phyloP scores from a whole-genome alignment of 257 asterid species.

The Solanum lycopersicoides region DNA sequence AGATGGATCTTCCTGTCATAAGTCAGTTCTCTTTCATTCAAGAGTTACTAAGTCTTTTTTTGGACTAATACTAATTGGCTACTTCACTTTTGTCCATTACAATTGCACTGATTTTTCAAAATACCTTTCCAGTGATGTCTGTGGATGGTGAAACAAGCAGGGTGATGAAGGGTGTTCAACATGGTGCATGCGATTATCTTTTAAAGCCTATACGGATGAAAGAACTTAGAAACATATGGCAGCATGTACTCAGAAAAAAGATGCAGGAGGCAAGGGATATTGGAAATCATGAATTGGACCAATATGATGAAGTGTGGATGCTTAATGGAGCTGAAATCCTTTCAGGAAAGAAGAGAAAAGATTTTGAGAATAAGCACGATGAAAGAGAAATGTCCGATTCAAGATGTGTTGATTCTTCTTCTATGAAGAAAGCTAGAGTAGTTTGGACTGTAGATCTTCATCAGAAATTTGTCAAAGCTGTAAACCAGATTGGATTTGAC shows the following conservation, averaged over 20 bases:
- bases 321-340: slow-evolving; percentile 30
- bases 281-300: slow-evolving; percentile 32
- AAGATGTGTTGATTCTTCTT: slow-evolving; percentile 27
- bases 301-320: slow-evolving; percentile 36
- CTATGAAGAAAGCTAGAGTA: slow-evolving; percentile 69
- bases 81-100: not conserved
- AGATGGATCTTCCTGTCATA: slow-evolving; percentile 95
- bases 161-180: slow-evolving; percentile 78
- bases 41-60: not conserved
- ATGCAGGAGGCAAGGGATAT: slow-evolving; percentile 41
- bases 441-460: slow-evolving; percentile 71
- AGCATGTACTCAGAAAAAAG: slow-evolving; percentile 63
- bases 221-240: slow-evolving; percentile 84
- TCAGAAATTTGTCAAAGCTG: slow-evolving; percentile 60
- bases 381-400: slow-evolving; percentile 18
- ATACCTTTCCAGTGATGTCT: slow-evolving; percentile 56
- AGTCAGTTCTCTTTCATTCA: slow-evolving; percentile 32
- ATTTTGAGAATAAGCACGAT: slow-evolving; percentile 33
- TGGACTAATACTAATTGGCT: not conserved
- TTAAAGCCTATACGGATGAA: slow-evolving; percentile 67
- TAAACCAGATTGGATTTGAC: slow-evolving; percentile 47
- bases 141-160: slow-evolving; percentile 67
- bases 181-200: slow-evolving; percentile 84
- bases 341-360: slow-evolving; percentile 59
- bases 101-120: not conserved